phyloP scores from a whole-genome alignment of 208 protist genomes.

The Novymonas esmeraldas region DNA sequence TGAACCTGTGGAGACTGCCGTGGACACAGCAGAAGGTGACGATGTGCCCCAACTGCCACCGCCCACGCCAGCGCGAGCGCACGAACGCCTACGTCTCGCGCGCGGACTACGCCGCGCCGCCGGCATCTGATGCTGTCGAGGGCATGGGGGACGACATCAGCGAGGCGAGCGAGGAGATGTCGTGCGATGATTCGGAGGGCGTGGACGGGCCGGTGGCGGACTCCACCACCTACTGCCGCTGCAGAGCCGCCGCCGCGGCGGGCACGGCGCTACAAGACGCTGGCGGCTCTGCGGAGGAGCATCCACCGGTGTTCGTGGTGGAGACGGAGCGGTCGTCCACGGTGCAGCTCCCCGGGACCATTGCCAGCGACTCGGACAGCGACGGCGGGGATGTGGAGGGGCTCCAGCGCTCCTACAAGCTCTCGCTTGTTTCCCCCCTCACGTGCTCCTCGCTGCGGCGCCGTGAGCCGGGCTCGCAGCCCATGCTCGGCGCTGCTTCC shows the following conservation, averaged over 20 bases:
- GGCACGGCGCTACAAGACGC: neutral
- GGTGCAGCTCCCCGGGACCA: constrained; percentile 19
- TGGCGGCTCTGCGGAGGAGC: constrained; percentile 3
- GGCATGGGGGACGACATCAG: constrained; percentile 31
- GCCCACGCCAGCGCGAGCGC: constrained; percentile 29
- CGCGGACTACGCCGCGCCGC: constrained; percentile 13
- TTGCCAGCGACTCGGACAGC: constrained; percentile 32
- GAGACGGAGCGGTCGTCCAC: constrained; percentile 28
- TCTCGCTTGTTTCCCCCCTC: constrained; percentile 34
- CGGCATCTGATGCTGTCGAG: constrained; percentile 3
- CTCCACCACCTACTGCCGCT: constrained; percentile 33
- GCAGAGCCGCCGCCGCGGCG: constrained; percentile 4
- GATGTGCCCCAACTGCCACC: constrained; percentile 58
- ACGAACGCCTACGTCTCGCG: constrained; percentile 24
- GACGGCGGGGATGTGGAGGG: constrained; percentile 19
- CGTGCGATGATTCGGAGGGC: constrained; percentile 13
- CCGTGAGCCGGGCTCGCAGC: constrained; percentile 16
- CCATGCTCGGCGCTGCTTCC: neutral
- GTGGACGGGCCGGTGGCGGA: constrained; percentile 6
- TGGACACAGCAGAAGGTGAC: constrained; percentile 49
- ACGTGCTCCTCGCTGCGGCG: constrained; percentile 22
- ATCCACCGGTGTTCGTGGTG: constrained; percentile 33
- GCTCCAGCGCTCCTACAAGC: constrained; percentile 20
- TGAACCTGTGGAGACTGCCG: constrained; percentile 47
- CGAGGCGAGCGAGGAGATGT: constrained; percentile 18